Base-by-base conservation (phyloP, 345 rosid species). In the Melastoma malabathricum region DNA sequence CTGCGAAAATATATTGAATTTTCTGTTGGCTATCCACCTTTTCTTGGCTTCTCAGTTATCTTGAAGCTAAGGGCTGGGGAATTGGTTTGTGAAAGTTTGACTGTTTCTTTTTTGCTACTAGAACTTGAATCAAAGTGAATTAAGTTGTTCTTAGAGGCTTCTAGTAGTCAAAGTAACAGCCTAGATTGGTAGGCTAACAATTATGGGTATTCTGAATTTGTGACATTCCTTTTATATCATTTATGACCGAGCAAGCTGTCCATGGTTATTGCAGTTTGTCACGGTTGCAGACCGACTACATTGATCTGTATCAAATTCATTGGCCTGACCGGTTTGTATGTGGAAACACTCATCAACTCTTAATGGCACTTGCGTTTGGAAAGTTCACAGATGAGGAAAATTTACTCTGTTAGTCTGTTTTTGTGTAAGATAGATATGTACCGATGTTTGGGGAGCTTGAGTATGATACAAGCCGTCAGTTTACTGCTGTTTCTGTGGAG, bases 251-350 rank as follows among this genome's bases (percentile, higher is more conserved):
- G 51, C 9, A 18, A 52, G 43, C 58, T 15, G 15, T 52, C 41
- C 51, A 10, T 48, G 51, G 46, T 45, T 65, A 51, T 48, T 69
- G 62, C 78, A 73, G 84, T 59, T 72, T 75, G 49, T 48, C 15
- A 56, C 67, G 78, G 58, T 50, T 74, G 68, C 64, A 62, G 51
- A 53, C 61, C n/a, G 81, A 77, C 67, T 72, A 70, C 68, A 75
- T 81, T 16, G 87, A 77, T 61, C 77, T 77, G 48, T 77, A 71
- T 64, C 83, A 81, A 69, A 72, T 81, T 52, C 87, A 77, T 47
- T 77, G 83, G 83, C 81, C 83, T 58, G 87, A 77, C 61, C 81
- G 83, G 87, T 81, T 75, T 77, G 81, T 81, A 71, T 68, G 77
- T 70, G 38, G 44, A 55, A 52, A 66, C 39, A 53, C 27, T 44